phyloP scores from a whole-genome alignment of 164 flowering plant genomes.

The Magnolia officinalis region DNA sequence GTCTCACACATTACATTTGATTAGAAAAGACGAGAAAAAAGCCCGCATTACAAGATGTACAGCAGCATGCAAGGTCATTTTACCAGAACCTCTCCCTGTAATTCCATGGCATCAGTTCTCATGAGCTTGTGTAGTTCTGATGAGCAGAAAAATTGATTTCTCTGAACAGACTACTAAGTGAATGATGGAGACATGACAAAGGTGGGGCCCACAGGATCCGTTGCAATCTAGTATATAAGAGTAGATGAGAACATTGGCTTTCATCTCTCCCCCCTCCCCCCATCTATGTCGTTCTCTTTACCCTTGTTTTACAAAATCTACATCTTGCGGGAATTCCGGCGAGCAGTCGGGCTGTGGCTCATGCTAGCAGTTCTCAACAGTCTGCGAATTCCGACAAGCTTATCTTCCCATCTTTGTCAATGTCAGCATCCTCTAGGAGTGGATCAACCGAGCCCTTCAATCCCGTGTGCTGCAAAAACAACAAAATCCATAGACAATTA shows the following conservation, averaged over 20 bases:
- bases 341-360: conserved; percentile 45
- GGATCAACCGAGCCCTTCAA: conserved; percentile 86
- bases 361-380: conserved; percentile 91
- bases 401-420: conserved; percentile 92
- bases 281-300: neutral
- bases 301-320: conserved; percentile 13
- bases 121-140: neutral
- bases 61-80: neutral
- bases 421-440: conserved; percentile 92
- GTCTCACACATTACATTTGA: conserved; percentile 12
- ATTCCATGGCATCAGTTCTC: conserved; percentile 3
- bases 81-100: conserved; percentile 2
- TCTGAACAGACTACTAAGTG: too few relatives aligned
- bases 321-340: conserved; percentile 30
- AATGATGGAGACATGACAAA: neutral
- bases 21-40: conserved; percentile 2
- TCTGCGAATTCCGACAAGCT: conserved; percentile 85
- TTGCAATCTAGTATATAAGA: neutral
- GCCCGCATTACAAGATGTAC: conserved; percentile 12
- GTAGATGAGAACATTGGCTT: neutral
- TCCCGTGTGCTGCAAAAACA: conserved; percentile 66
- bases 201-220: neutral
- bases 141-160: neutral
- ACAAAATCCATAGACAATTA: neutral
- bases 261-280: neutral